phyloP scores from a whole-genome alignment of 441 rosid genomes.

The Raphanus hybrid region DNA sequence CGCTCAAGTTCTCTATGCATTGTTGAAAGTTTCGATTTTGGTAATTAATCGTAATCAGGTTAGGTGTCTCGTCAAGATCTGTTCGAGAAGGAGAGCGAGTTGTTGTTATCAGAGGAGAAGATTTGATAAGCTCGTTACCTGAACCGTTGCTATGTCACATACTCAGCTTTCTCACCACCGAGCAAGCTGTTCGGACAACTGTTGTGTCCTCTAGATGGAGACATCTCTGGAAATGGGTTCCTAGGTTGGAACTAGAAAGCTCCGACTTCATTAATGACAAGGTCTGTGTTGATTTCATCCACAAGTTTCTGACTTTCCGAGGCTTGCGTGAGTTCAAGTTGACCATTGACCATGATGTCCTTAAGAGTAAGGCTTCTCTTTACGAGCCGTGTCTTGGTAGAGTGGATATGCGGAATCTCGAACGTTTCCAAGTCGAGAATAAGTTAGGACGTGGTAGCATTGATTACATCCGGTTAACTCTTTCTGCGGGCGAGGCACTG shows the following conservation, averaged over 20 bases:
- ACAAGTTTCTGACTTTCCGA: constrained; percentile 16
- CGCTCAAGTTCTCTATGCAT: too few relatives aligned
- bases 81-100: not conserved
- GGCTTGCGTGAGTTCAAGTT: constrained; percentile 20
- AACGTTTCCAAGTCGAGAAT: not conserved
- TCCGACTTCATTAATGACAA: not conserved
- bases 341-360: not conserved
- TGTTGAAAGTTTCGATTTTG: not conserved
- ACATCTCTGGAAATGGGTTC: constrained; percentile 23
- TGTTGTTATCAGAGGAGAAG: constrained; percentile 11
- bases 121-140: constrained; percentile 22
- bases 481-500: not conserved
- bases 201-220: constrained; percentile 25
- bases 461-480: not conserved
- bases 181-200: constrained; percentile 2
- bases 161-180: constrained; percentile 7
- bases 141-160: constrained; percentile 16
- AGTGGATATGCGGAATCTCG: constrained; percentile 10
- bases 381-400: not conserved
- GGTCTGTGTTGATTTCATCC: not conserved
- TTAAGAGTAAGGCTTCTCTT: not conserved
- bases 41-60: not conserved
- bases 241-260: not conserved
- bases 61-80: not conserved
- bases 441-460: not conserved